Base-by-base conservation (phyloP, 371 early-diverging fungal genomes). In the Mortierella sp. region DNA sequence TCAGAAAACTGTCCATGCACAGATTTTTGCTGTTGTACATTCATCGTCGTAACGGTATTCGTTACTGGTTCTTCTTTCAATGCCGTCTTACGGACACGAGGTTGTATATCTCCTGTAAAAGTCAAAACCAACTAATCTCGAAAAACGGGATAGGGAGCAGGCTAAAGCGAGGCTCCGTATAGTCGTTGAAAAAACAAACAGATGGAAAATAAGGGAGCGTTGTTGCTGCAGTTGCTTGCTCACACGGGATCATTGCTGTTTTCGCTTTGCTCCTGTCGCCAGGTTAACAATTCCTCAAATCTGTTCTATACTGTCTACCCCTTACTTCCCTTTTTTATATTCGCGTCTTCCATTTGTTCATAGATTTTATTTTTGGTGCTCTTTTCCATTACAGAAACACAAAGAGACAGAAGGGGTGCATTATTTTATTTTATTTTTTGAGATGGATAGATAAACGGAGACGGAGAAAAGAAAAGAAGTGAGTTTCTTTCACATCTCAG, bases 251-350 rank as follows among this genome's bases (percentile, higher is more conserved):
- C 17, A 19, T 47, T 47, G 47, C 22, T 19, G n/a, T 47, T 47
- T 19, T 19, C 6, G 8, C 22, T 47, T 47, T 47, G 6, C 17
- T 47, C 17, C 47, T 47, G 10, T 53, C 17, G 53, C 53, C 28
- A 53, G 53, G 53, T 53, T 9, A 53, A 26, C 28, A 53, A 26
- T 53, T 53, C 53, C 53, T 53, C 53, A 53, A n/a, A 28, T 53
- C 28, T 28, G 53, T 2, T 13, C 9, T 40, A 26, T 51, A 17
- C 17, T 51, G 51, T n/a, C 49, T 19, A 22, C 23, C 58, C 32
- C 3, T 57, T 54, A 2, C 29, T 37, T 57, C 12, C 26, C 12
- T 66, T 59, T 28, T 32, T 54, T 64, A 15, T 29, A 40, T 51
- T 35, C 7, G 13, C 29, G 19, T 61, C 59, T 43, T n/a, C 19